These are phyloP conservation scores for Magnusiomyces fungicola DNA, from an alignment of 1,139 yeast species.

Conservation along the genomic window DNA sequence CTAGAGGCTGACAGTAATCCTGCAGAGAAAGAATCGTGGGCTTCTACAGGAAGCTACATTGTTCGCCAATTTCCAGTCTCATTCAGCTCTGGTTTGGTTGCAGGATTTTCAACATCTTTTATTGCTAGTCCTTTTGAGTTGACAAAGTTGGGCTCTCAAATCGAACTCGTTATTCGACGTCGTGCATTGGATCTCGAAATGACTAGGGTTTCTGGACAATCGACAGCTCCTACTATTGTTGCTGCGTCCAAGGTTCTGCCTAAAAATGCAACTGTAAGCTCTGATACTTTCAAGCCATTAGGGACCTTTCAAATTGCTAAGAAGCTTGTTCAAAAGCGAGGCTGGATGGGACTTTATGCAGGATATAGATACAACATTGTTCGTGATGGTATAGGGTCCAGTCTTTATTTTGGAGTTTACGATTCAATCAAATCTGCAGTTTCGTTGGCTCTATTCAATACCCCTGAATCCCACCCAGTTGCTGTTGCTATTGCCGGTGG, in stretches of 20 bases:
- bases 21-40: background rate
- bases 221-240: constrained; percentile 3
- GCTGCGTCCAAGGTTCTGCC: background rate
- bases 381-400: constrained; percentile 66
- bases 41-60: constrained; percentile 26
- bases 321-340: constrained; percentile 51
- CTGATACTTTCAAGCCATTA: constrained; percentile 9
- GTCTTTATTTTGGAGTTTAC: constrained; percentile 65
- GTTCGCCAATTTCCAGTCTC: constrained; percentile 58
- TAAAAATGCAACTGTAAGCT: background rate
- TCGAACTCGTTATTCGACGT: constrained; percentile 42
- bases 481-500: constrained; percentile 68
- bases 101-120: constrained; percentile 59
- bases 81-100: constrained; percentile 53
- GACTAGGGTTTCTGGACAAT: constrained; percentile 9
- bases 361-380: constrained; percentile 60
- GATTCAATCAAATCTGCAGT: constrained; percentile 51
- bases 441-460: constrained; percentile 25
- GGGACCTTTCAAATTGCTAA: constrained; percentile 43
- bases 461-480: constrained; percentile 33
- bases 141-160: constrained; percentile 74
- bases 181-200: constrained; percentile 29
- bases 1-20: background rate
- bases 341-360: constrained; percentile 58
- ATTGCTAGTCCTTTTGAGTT: constrained; percentile 84